Evolutionary conservation across 345 rosid genomes (phyloP).

Genomic region (Populus deltoides): DNA sequence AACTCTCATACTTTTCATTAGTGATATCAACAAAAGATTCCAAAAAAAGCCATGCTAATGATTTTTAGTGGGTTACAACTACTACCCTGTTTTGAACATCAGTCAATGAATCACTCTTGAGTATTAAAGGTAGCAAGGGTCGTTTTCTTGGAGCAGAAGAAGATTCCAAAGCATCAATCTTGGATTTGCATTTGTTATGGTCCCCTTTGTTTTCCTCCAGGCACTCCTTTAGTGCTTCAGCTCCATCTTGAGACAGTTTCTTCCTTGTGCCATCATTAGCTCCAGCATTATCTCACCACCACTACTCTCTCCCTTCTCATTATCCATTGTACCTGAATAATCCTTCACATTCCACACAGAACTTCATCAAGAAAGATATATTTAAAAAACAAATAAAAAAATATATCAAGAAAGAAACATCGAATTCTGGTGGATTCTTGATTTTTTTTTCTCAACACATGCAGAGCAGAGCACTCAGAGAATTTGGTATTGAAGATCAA

Average conservation of each 20-base stretch:
- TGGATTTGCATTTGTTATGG: constrained; percentile 37
- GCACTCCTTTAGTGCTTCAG: constrained; percentile 32
- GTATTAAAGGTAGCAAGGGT: constrained; percentile 15
- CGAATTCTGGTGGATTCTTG: background rate
- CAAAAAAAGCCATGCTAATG: background rate
- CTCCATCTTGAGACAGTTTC: constrained; percentile 16
- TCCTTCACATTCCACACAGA: background rate
- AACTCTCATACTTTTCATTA: background rate
- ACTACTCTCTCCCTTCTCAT: constrained; percentile 13
- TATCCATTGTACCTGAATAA: constrained; percentile 22
- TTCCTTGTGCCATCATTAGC: constrained; percentile 1
- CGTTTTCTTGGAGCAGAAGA: constrained; percentile 13
- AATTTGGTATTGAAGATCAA: background rate
- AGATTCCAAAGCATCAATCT: constrained; percentile 32
- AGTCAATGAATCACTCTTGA: constrained; percentile 32
- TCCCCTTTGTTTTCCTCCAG: constrained; percentile 41
- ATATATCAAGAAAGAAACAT: background rate
- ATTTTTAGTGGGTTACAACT: constrained; percentile 7
- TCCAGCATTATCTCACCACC: background rate
- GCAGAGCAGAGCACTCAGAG: background rate
- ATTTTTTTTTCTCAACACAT: background rate
- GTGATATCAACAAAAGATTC: background rate
- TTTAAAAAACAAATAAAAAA: background rate
- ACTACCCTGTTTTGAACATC: constrained; percentile 28
- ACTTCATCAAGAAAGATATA: background rate